Base-by-base conservation (phyloP, 805 yeast genomes). In the Pichia nanzhaoensis region DNA sequence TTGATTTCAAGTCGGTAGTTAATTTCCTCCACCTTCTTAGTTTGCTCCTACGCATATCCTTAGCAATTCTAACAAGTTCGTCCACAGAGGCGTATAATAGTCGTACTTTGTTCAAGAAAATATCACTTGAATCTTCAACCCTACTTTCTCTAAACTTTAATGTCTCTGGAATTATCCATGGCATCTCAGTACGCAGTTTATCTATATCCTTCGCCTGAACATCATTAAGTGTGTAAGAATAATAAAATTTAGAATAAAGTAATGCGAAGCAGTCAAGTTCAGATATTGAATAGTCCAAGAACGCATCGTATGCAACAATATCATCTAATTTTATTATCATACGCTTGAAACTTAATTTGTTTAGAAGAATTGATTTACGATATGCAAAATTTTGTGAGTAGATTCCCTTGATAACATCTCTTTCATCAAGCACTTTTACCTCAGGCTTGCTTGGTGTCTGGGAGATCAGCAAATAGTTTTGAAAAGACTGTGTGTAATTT, bases 1-100 rank as follows among this genome's bases (percentile, higher is more conserved):
- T 38, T 16, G 60, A 64, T 39, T 67, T 56, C 10, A 71, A 40
- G 32, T 72, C 75, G 7, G 70, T 70, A 43, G 68, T 69, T 7
- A 63, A 42, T 37, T 59, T 66, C 72, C 77, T 68, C 80, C 80
- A 75, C 34, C 54, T 59, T 27, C 59, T 57, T 4, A 74, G 60
- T 45, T 67, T 67, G 5, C 44, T 54, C 17, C 53, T 53, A 6
- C 71, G 45, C 37, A 73, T 50, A n/a, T 49, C 50, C 17, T 63
- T 60, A 7, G 69, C 60, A 18, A 60, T 58, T 8, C 45, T 44
- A 7, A 61, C 49, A 28, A 75, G 55, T 45, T 64, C 63, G 5
- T 46, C 52, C 13, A 43, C 46, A 18, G 34, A 42, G 2, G 46
- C 49, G 32, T 34, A 39, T 5, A 42, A 17, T 6, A 46, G 14